Conservation (phyloP, 2,329 filamentous ascomycete species). For the Aspergillus hortae region DNA sequence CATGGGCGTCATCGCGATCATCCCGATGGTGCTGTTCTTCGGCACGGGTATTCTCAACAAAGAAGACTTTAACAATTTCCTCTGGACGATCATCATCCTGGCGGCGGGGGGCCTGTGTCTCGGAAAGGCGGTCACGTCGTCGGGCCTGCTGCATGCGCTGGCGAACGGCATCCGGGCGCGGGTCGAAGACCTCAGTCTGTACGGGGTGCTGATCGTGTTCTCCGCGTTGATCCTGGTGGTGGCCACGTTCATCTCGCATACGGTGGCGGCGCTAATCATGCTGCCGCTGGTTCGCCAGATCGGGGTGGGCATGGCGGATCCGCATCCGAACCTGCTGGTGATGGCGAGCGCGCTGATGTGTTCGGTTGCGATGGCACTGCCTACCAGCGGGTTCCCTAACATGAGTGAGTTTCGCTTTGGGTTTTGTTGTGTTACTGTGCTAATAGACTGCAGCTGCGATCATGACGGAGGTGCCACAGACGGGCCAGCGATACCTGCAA, state of each 20-base stretch:
- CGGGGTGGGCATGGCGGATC: conserved; percentile 77
- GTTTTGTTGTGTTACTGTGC: conserved; percentile 6
- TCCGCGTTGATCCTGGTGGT: conserved; percentile 80
- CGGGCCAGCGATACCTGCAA: conserved; percentile 83
- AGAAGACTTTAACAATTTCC: conserved; percentile 99
- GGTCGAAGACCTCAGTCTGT: conserved; percentile 77
- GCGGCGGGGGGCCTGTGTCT: conserved; percentile 89
- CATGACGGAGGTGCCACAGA: conserved; percentile 95
- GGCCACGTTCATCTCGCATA: conserved; percentile 96
- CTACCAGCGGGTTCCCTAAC: conserved; percentile 95
- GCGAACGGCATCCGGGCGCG: conserved; percentile 69
- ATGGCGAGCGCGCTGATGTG: conserved; percentile 97
- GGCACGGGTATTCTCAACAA: conserved; percentile 94
- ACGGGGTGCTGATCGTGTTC: conserved; percentile 83
- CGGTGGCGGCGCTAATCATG: conserved; percentile 92
- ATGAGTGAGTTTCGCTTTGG: conserved; percentile 73
- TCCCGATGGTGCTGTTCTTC: conserved; percentile 94
- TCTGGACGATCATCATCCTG: conserved; percentile 99
- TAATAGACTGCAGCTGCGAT: conserved; percentile 68
- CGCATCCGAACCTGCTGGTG: conserved; percentile 89
- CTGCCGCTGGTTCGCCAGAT: conserved; percentile 86
- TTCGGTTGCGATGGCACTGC: conserved; percentile 93
- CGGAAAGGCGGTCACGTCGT: conserved; percentile 90
- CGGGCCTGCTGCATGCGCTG: conserved; percentile 84
- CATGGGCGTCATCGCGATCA: conserved; percentile 97